Conservation (phyloP, 208 protist genomes). For the Blastocrithidia nonstop region DNA sequence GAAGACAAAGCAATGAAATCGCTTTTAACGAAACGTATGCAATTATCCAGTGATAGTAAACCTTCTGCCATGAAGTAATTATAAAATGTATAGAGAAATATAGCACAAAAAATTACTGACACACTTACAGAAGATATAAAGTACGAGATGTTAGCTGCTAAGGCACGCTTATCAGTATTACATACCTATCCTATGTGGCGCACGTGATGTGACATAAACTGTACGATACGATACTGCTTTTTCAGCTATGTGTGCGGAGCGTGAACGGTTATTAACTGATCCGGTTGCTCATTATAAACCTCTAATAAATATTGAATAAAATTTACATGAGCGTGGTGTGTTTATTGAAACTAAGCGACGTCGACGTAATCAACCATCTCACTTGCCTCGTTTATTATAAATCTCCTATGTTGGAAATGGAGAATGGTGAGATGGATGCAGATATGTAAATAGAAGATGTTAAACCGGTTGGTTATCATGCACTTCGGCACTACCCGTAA, state of each 20-base stretch:
- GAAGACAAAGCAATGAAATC: no score
- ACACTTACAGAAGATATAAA: no score
- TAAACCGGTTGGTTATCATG: constrained; percentile 10
- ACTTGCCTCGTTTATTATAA: constrained; percentile 13
- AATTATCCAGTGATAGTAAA: no score
- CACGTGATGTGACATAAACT: constrained; percentile 23
- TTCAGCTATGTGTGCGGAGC: constrained; percentile 8
- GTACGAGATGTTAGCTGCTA: constrained; percentile 11
- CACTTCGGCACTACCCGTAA: constrained; percentile 8
- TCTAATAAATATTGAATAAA: constrained; percentile 10
- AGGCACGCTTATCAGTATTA: constrained; percentile 8
- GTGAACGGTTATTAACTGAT: constrained; percentile 9
- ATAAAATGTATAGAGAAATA: no score
- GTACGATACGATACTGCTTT: constrained; percentile 24
- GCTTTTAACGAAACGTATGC: no score
- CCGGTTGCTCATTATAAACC: constrained; percentile 6
- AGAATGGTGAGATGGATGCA: constrained; percentile 7
- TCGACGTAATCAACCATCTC: constrained; percentile 6
- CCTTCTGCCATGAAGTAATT: no score
- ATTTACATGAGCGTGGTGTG: constrained; percentile 11
- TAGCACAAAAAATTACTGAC: no score
- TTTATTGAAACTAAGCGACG: constrained; percentile 13
- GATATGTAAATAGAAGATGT: not conserved
- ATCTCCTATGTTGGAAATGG: constrained; percentile 14
- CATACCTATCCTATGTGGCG: constrained; percentile 26